Conservation (phyloP, 2,329 filamentous ascomycete species). For the Ceratocystis diversiconidia region DNA sequence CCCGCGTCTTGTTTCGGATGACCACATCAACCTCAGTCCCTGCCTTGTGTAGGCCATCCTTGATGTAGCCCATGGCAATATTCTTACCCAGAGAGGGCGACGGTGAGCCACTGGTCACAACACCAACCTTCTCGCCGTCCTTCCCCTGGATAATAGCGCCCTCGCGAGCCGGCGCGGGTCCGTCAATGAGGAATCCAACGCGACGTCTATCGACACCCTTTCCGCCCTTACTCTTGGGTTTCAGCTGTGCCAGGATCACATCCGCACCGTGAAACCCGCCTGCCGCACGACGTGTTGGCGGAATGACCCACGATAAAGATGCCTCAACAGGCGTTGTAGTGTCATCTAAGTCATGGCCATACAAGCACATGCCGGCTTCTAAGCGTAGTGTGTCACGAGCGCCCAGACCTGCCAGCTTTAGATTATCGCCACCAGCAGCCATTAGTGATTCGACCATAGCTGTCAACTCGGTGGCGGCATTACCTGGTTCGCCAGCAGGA, state of each 20-base stretch:
- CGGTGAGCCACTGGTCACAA: slow-evolving; percentile 78
- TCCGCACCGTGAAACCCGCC: slow-evolving; percentile 78
- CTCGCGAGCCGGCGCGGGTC: slow-evolving; percentile 69
- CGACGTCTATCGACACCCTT: slow-evolving; percentile 55
- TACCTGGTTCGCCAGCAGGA: slow-evolving; percentile 36
- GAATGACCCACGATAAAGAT: slow-evolving; percentile 61
- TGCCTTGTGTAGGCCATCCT: slow-evolving; percentile 65
- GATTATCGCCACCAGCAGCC: slow-evolving; percentile 42
- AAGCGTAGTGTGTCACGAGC: slow-evolving; percentile 84
- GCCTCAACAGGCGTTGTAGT: slow-evolving; percentile 46
- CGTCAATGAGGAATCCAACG: slow-evolving; percentile 69
- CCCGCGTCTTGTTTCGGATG: slow-evolving; percentile 61
- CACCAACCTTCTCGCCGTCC: slow-evolving; percentile 55
- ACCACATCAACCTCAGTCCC: slow-evolving; percentile 69
- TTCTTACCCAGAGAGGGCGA: slow-evolving; percentile 77
- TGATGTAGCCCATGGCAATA: slow-evolving; percentile 90
- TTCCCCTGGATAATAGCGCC: slow-evolving; percentile 62
- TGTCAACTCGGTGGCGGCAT: slow-evolving; percentile 42
- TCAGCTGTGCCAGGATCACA: slow-evolving; percentile 62
- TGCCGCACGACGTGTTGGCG: slow-evolving; percentile 52
- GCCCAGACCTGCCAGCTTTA: slow-evolving; percentile 76
- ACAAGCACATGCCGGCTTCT: slow-evolving; percentile 98
- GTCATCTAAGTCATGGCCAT: slow-evolving; percentile 93
- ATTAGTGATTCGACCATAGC: slow-evolving; percentile 51
- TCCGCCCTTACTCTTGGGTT: slow-evolving; percentile 57